phyloP scores from a whole-genome alignment of 306 rosid genomes.

The Carpinus fangiana region DNA sequence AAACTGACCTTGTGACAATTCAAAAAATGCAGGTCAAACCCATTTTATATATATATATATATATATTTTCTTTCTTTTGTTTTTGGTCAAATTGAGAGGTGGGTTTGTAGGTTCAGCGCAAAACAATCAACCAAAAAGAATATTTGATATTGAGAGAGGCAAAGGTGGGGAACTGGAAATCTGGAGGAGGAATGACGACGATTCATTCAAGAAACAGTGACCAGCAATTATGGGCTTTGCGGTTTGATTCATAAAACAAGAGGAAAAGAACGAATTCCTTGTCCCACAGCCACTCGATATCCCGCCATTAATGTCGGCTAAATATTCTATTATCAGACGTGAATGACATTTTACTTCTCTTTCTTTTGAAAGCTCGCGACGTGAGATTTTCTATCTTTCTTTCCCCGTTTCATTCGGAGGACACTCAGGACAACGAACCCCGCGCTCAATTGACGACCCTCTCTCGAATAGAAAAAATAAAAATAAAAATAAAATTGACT shows the following conservation, averaged over 20 bases:
- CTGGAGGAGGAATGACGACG: not conserved
- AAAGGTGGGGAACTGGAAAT: not conserved
- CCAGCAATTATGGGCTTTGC: not conserved
- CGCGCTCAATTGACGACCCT: not conserved
- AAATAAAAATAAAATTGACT: no score
- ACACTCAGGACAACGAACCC: not conserved
- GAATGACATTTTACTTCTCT: not conserved
- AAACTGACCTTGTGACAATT: not conserved
- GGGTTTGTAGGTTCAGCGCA: not conserved
- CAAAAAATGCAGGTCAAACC: not conserved
- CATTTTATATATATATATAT: not conserved
- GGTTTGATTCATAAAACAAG: not conserved
- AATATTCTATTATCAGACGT: not conserved
- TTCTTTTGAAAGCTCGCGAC: no score
- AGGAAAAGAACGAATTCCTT: no score
- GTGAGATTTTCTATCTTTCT: no score
- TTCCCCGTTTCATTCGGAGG: conserved; percentile 10
- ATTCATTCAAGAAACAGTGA: not conserved
- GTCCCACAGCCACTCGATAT: not conserved
- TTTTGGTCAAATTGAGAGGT: not conserved
- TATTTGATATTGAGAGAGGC: not conserved
- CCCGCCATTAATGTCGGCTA: not conserved
- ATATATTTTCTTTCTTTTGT: no score
- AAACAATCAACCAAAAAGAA: not conserved
- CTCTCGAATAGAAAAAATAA: no score